Base-by-base conservation (phyloP, 139 green algal genomes). In the Helicosporidium sp. region DNA sequence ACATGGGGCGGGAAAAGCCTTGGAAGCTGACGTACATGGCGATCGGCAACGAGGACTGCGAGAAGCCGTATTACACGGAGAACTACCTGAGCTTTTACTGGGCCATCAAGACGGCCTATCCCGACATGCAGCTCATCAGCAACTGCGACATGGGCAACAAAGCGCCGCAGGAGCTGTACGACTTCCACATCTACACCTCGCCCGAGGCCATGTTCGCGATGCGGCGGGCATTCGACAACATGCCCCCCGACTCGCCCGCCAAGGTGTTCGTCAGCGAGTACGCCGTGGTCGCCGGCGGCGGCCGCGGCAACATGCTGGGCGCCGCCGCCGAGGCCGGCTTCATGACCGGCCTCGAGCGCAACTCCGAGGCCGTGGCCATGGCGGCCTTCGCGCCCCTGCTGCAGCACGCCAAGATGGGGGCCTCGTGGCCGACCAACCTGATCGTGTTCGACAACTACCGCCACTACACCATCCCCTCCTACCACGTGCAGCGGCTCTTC, bases 41-140 rank as follows among this genome's bases (percentile, higher is more conserved):
- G 46, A 66, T 84, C 18, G 75, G 75, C 33, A 84, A 84, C 41
- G 75, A 84, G 66, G 64, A 74, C 51, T 74, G 66, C 27, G 62
- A 62, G 8, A 65, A 69, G 45, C 36, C 41, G 0, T 57, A 33
- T 10, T 75, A 75, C 41, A 15, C 56, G 6, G 45, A 57, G 13
- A 73, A 73, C 49, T 75, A 75, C 56, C 49, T 60, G 7, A 27
- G 45, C 12, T 75, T 73, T 52, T 75, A 60, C 26, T 35, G 52
- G 2, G 69, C 69, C 22, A 51, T 78, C 26, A 43, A 41, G 8
- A 36, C 42, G 1, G n/a, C 13, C 31, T 73, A 78, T 52, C 65
- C 69, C 3, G 45, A 66, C 46, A 48, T 78, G 35, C 52, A 49
- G 24, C 61, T 78, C 22, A 65, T 78, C 17, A 46, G 57, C 48